Conservation (phyloP, 2,329 filamentous ascomycete species). For the Aphanoascus verrucosus region DNA sequence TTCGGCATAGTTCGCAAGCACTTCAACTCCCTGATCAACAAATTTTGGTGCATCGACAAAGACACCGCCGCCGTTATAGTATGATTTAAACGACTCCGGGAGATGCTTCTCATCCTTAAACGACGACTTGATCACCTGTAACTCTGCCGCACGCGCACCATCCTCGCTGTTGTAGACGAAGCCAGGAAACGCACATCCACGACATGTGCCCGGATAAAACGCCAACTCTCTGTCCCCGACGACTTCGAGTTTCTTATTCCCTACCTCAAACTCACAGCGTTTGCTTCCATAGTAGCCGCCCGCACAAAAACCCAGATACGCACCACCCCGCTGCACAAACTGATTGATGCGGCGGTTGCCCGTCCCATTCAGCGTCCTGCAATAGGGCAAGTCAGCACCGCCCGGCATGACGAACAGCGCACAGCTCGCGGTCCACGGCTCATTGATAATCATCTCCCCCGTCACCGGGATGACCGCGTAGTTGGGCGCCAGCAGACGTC, state of each 20-base stretch:
- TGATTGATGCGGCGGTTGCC: slow-evolving; percentile 77
- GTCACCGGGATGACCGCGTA: slow-evolving; percentile 86
- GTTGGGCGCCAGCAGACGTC: slow-evolving; percentile 72
- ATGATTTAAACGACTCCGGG: slow-evolving; percentile 57
- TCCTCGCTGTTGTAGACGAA: slow-evolving; percentile 85
- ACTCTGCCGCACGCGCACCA: slow-evolving; percentile 61
- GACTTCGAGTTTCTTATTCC: slow-evolving; percentile 70
- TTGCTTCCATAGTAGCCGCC: slow-evolving; percentile 81
- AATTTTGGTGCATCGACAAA: slow-evolving; percentile 68
- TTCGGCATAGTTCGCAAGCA: slow-evolving; percentile 70
- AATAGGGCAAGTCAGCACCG: slow-evolving; percentile 88
- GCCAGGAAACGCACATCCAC: slow-evolving; percentile 76
- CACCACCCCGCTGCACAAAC: slow-evolving; percentile 74
- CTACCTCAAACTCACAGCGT: slow-evolving; percentile 84
- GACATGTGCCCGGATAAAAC: slow-evolving; percentile 79
- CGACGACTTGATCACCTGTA: slow-evolving; percentile 53
- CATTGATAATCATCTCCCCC: slow-evolving; percentile 68
- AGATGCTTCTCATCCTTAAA: slow-evolving; percentile 44
- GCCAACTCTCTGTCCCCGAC: slow-evolving; percentile 71
- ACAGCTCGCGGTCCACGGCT: slow-evolving; percentile 82
- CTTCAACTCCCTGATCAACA: slow-evolving; percentile 56
- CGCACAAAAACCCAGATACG: slow-evolving; percentile 85
- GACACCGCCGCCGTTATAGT: slow-evolving; percentile 90
- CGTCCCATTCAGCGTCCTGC: slow-evolving; percentile 71
- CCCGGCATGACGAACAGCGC: slow-evolving; percentile 86